These are phyloP conservation scores for Magnaporthiopsis rhizophila DNA, from an alignment of 2,329 filamentous ascomycete species.

Conservation along the genomic window DNA sequence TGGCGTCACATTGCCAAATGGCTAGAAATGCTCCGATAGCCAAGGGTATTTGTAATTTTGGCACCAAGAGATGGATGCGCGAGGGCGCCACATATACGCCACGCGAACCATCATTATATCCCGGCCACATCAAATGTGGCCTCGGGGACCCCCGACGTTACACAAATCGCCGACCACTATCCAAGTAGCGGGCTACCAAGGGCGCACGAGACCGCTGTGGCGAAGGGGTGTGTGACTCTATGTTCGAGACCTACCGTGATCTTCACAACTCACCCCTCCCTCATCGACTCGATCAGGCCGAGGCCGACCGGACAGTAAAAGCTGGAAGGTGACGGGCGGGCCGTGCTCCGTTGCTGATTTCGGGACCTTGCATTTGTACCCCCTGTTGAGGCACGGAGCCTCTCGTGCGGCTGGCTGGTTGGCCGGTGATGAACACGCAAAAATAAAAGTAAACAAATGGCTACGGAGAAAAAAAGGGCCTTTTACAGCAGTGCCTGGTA, in stretches of 20 bases:
- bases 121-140: not conserved
- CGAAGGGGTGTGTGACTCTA: too few species aligned
- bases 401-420: not conserved
- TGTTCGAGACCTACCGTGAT: too few species aligned
- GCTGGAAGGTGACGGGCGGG: not conserved
- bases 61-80: not conserved
- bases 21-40: not conserved
- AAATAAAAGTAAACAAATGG: not conserved
- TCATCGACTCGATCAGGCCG: too few species aligned
- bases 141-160: not conserved
- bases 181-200: too few species aligned
- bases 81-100: not conserved
- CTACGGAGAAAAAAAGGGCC: not conserved
- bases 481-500: not conserved
- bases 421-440: not conserved
- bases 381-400: not conserved
- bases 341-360: not conserved
- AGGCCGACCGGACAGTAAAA: not conserved
- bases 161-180: too few species aligned
- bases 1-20: not conserved
- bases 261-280: too few species aligned
- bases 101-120: not conserved
- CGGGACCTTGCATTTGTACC: not conserved
- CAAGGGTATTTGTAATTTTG: not conserved
- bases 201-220: too few species aligned